Percentiles rank a stretch among this genome's conserved stretches.
Conservation (phyloP, 176 grass and related monocot genomes). For the Thalia dealbata region DNA sequence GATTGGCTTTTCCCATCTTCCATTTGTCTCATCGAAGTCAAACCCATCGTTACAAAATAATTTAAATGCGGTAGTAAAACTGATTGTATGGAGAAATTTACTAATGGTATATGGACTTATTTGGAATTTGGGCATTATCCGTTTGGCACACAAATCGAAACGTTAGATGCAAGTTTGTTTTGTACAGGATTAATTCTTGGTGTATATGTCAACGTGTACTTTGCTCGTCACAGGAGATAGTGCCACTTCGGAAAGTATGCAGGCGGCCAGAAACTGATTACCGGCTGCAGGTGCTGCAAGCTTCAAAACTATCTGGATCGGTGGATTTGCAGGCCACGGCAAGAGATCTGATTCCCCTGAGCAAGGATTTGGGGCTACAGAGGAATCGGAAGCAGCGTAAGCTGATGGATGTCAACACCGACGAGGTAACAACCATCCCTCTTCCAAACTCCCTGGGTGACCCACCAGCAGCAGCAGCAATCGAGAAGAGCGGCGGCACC, state of each 20-base stretch:
- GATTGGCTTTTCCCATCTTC: background rate
- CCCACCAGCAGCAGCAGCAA: background rate
- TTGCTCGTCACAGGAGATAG: constrained; percentile 59
- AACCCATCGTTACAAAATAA: no score
- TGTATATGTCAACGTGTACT: background rate
- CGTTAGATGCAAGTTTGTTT: background rate
- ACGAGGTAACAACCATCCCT: constrained; percentile 30
- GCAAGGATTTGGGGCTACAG: constrained; percentile 28
- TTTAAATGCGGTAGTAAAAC: no score
- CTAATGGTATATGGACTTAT: background rate
- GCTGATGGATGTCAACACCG: constrained; percentile 70
- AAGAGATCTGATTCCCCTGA: constrained; percentile 21
- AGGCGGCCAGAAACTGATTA: constrained; percentile 95
- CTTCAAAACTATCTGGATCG: constrained; percentile 37
- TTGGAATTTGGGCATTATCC: background rate
- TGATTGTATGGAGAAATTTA: no score
- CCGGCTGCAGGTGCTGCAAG: constrained; percentile 81
- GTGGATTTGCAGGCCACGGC: constrained; percentile 21
- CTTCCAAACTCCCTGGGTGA: constrained; percentile 6
- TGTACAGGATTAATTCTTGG: background rate
- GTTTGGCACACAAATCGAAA: background rate
- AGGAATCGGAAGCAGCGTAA: constrained; percentile 39
- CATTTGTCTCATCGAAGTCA: background rate
- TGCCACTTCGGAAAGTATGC: constrained; percentile 97
- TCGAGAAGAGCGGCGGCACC: constrained; percentile 21